A percentile compares a stretch with the other conserved stretches of the same genome.
These are phyloP conservation scores for Microbotryum scabiosae DNA, from an alignment of 1,284 basidiomycete species.

Conservation along the genomic window DNA sequence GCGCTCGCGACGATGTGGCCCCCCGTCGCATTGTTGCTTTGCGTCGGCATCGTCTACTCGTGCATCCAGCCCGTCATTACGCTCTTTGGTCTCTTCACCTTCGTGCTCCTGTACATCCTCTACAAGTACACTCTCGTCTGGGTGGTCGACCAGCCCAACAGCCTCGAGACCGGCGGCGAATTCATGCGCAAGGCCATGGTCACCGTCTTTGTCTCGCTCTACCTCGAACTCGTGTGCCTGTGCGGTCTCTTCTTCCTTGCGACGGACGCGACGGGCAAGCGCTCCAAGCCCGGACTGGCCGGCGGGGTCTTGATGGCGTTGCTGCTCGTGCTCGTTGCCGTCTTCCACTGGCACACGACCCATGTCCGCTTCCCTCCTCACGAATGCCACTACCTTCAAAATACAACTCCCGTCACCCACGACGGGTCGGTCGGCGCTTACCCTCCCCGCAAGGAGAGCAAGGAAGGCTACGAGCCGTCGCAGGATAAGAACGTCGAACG, in stretches of 20 bases:
- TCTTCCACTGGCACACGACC: conserved; percentile 35
- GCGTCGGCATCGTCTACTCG: conserved; percentile 42
- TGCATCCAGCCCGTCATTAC: conserved; percentile 42
- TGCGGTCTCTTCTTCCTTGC: conserved; percentile 42
- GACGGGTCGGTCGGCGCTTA: too few species aligned
- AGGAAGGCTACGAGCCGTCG: too few species aligned
- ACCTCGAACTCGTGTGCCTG: conserved; percentile 34
- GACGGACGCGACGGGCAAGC: conserved; percentile 32
- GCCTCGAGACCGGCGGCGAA: conserved; percentile 41
- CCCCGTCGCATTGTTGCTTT: conserved; percentile 37
- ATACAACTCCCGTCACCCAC: too few species aligned
- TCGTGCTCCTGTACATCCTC: conserved; percentile 38
- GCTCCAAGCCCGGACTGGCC: conserved; percentile 37
- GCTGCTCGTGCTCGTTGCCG: conserved; percentile 33
- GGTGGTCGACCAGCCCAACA: conserved; percentile 41
- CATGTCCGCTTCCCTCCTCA: conserved; percentile 31
- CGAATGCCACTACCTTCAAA: too few species aligned
- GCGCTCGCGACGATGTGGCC: conserved; percentile 5
- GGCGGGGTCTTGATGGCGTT: conserved; percentile 41
- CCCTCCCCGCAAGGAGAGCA: too few species aligned
- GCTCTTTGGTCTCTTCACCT: conserved; percentile 37
- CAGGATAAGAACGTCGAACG: conserved; percentile 30
- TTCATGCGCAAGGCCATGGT: conserved; percentile 42
- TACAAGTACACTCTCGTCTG: conserved; percentile 43
- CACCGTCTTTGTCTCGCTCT: conserved; percentile 39